Evolutionary conservation across 805 yeast genomes (phyloP), one percentile per base, ranked within the genome.

Genomic region (Wickerhamiella cacticola): DNA sequence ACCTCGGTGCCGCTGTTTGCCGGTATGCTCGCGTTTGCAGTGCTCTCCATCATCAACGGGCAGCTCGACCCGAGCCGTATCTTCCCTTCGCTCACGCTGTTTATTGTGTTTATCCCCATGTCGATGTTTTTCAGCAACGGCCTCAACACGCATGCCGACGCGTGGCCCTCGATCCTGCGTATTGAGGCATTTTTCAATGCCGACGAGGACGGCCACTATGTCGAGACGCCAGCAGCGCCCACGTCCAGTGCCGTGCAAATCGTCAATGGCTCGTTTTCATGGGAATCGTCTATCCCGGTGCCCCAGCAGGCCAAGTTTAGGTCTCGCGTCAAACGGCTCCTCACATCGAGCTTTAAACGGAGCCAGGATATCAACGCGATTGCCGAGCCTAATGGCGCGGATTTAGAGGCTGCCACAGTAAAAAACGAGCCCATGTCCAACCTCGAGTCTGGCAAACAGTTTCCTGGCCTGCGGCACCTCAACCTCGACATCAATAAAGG

Each of bases 71-170:
- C 92, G 1, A 82, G 86, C 8, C 68, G 72, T 26, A 72, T 83
- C 18, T 83, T 83, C 59, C 74, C 92, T 1, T 79, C 92, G 2
- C 66, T 83, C 36, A 72, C 88, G 0, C 65, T 82, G 49, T 83
- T 82, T 69, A 79, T 78, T 45, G 70, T 81, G 52, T 64, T 82
- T 65, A 63, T 82, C 41, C 94, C 94, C 3, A 57, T 80, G 56
- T 78, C 85, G 0, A 63, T 80, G 53, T 70, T 79, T 38, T 68
- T 82, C 24, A 72, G 77, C 4, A 68, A 75, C 13, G 69, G 71
- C 10, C 68, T 71, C 48, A 58, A 57, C 8, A 58, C 60, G 5
- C 77, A 72, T 53, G 62, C 64, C 3, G 69, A 68, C 22, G 64
- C 62, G 1, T 68, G 63, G 40, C 68, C 65, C 25, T 64, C 60